Percentiles rank a stretch among this genome's conserved stretches.
These are phyloP conservation scores for Didymella pomorum DNA, from an alignment of 2,329 filamentous ascomycete species.

Conservation along the genomic window DNA sequence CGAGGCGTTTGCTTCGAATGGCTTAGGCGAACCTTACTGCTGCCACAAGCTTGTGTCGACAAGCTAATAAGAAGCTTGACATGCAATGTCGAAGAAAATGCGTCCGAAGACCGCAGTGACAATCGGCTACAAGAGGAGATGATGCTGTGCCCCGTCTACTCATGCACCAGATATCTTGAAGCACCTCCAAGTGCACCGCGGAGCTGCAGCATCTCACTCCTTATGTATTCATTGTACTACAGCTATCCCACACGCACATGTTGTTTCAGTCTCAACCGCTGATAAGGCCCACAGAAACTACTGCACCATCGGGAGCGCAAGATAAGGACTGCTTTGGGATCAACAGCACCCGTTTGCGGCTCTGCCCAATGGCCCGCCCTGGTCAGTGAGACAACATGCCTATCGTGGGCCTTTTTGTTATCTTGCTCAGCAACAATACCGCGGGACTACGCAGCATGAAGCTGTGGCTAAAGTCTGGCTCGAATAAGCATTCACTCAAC, in stretches of 20 bases:
- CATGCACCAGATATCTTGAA: background rate
- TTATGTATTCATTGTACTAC: constrained; percentile 14
- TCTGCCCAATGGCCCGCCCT: constrained; percentile 13
- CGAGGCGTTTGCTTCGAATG: constrained; percentile 20
- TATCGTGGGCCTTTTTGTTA: constrained; percentile 1
- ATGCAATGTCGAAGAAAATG: background rate
- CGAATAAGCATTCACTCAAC: constrained; percentile 13
- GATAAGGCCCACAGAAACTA: constrained; percentile 24
- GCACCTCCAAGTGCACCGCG: background rate
- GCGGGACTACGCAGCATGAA: background rate
- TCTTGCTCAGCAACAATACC: constrained; percentile 2
- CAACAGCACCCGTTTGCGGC: constrained; percentile 9
- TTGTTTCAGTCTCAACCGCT: constrained; percentile 10
- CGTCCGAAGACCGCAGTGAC: background rate
- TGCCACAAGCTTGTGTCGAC: background rate
- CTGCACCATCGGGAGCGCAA: constrained; percentile 15
- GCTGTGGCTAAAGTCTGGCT: constrained; percentile 2
- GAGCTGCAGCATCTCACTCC: background rate
- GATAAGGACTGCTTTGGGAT: constrained; percentile 14
- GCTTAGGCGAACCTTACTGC: constrained; percentile 1
- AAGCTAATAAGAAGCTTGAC: background rate
- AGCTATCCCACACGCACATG: constrained; percentile 10
- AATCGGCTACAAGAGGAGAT: background rate
- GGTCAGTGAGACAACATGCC: constrained; percentile 5
- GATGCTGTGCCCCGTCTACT: background rate